Evolutionary conservation across 805 yeast species (phyloP).

Genomic region (Yarrowia osloensis): DNA sequence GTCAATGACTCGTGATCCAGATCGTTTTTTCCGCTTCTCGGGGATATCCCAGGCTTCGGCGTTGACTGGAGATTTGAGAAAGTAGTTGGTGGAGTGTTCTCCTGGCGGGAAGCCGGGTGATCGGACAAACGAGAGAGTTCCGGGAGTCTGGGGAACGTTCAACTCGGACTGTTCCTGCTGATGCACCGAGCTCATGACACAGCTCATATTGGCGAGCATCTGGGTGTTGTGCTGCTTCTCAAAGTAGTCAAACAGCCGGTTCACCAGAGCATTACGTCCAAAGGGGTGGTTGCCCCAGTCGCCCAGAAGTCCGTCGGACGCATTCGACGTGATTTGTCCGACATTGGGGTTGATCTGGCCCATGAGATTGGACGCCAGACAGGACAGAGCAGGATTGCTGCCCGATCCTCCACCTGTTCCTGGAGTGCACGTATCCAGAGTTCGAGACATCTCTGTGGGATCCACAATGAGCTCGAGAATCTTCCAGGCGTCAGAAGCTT

Average conservation of each 20-base stretch:
- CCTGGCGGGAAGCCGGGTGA: conserved; percentile 34
- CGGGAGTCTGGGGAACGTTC: conserved; percentile 35
- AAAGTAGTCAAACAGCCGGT: conserved; percentile 61
- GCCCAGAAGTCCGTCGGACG: conserved; percentile 37
- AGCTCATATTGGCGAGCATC: conserved; percentile 86
- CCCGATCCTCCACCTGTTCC: not conserved
- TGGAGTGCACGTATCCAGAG: not conserved
- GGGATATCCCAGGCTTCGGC: conserved; percentile 21
- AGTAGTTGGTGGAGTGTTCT: conserved; percentile 14
- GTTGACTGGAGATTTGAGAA: conserved; percentile 9
- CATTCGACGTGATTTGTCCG: not conserved
- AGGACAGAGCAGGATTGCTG: not conserved
- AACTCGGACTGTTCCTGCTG: conserved; percentile 33
- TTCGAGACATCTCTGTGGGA: not conserved
- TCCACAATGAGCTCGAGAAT: conserved; percentile 36
- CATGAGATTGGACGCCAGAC: not conserved
- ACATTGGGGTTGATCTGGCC: not conserved
- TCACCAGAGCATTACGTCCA: conserved; percentile 68
- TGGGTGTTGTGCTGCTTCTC: conserved; percentile 70
- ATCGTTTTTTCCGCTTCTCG: not conserved
- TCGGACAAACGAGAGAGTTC: conserved; percentile 35
- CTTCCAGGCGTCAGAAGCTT: conserved; percentile 75
- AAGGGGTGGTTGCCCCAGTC: conserved; percentile 80
- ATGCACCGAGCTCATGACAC: conserved; percentile 57
- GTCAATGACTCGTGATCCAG: not conserved